A percentile compares a stretch with the other conserved stretches of the same genome.
phyloP scores from a whole-genome alignment of 257 asterid species.

The Penstemon newberryi region DNA sequence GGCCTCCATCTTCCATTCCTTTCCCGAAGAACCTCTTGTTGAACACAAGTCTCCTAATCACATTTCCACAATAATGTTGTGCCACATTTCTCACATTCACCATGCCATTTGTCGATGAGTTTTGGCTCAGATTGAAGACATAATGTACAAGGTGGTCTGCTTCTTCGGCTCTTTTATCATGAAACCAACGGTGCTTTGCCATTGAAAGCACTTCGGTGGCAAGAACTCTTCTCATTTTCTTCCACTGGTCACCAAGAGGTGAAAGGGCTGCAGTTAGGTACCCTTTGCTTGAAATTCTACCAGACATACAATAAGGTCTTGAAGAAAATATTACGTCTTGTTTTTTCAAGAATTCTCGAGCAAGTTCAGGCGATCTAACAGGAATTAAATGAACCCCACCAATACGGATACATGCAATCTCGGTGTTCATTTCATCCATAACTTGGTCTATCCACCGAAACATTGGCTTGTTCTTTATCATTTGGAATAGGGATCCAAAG shows the following conservation, averaged over 20 bases:
- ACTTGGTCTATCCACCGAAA: conserved; percentile 13
- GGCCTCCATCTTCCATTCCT: conserved; percentile 25
- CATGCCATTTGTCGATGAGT: neutral
- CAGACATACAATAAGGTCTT: conserved; percentile 22
- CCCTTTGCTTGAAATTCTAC: neutral
- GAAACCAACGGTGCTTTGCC: conserved; percentile 15
- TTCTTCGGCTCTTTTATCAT: conserved; percentile 15
- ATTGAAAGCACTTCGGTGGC: conserved; percentile 12
- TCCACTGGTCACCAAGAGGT: conserved; percentile 29
- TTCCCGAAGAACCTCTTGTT: conserved; percentile 21
- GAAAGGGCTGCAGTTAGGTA: neutral
- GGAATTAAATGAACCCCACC: conserved; percentile 7
- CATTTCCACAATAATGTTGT: conserved; percentile 19
- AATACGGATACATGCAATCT: conserved; percentile 28
- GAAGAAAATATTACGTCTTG: conserved; percentile 24
- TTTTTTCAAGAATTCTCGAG: conserved; percentile 29
- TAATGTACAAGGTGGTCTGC: conserved; percentile 21
- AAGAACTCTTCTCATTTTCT: conserved; percentile 28
- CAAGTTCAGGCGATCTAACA: conserved; percentile 35
- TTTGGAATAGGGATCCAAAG: conserved; percentile 15
- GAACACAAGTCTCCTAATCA: conserved; percentile 19
- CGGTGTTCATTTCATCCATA: conserved; percentile 28
- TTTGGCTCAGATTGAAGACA: neutral
- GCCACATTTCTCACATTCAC: conserved; percentile 12
- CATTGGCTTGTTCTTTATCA: neutral